phyloP scores from a whole-genome alignment of 805 yeast genomes.

The Ogataea degrootiae region DNA sequence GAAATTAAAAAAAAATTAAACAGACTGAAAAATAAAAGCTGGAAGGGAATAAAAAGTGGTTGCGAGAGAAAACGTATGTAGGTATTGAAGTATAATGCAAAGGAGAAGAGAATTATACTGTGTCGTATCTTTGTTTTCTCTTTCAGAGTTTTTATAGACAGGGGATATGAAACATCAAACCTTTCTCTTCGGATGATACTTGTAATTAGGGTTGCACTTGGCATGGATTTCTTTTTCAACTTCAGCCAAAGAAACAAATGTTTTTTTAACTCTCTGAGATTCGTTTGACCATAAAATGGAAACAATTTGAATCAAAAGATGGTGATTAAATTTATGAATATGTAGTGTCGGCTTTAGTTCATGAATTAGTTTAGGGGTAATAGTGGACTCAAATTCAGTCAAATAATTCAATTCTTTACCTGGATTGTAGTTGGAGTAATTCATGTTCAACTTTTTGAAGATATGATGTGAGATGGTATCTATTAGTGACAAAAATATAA shows the following conservation, averaged over 20 bases:
- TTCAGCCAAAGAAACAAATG: slow-evolving; percentile 34
- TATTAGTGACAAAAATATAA: slow-evolving; percentile 25
- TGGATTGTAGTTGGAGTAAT: slow-evolving; percentile 15
- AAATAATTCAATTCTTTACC: slow-evolving; percentile 12
- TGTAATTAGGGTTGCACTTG: slow-evolving; percentile 39
- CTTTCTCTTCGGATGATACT: slow-evolving; percentile 37
- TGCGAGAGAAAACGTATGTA: too few species aligned
- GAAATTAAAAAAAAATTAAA: too few species aligned
- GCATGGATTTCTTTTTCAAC: slow-evolving; percentile 39
- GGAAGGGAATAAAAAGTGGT: too few species aligned
- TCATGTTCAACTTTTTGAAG: slow-evolving; percentile 13
- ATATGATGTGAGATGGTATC: slow-evolving; percentile 20
- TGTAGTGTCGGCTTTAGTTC: slow-evolving; percentile 11
- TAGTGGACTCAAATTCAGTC: slow-evolving; percentile 5
- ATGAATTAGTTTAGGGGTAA: slow-evolving; percentile 4
- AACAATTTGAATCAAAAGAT: slow-evolving; percentile 36
- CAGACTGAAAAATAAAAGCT: too few species aligned
- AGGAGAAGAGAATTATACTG: too few species aligned
- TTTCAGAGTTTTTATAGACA: neutral
- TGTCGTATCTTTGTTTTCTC: too few species aligned
- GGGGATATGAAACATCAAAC: neutral
- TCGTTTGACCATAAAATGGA: slow-evolving; percentile 45
- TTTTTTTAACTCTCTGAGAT: slow-evolving; percentile 29
- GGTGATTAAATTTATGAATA: slow-evolving; percentile 35
- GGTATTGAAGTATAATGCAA: too few species aligned